Base-by-base conservation (phyloP, 352 stramenopile genomes). In the Plasmopara halstedii region DNA sequence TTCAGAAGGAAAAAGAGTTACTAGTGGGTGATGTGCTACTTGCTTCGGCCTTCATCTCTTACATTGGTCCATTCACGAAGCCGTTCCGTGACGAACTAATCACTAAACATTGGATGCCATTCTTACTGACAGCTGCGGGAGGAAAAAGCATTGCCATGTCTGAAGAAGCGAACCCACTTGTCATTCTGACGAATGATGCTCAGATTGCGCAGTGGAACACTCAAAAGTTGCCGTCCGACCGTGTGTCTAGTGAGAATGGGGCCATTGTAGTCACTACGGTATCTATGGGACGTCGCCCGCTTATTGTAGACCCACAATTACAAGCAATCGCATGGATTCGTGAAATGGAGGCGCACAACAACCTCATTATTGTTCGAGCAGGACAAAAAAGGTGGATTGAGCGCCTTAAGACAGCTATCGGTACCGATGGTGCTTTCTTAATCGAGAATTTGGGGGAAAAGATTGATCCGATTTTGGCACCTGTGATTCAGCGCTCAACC, bases 401-500 rank as follows among this genome's bases (percentile, higher is more conserved):
- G 39, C 95, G 95, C 9, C 70, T 97, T 11, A 95, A 97, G 64
- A 71, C 74, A 0, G 90, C 91, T n/a, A 92, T 98, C 35, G 90
- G 95, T 27, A 95, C 88, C 10, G 90, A 95, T 46, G 82, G 80
- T 0, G 87, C 87, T 6, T 95, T 98, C 53, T 41, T 98, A 22
- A 97, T 97, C 36, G 90, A 98, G 52, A 98, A 98, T 53, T 54
- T 98, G 13, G 88, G 84, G 23, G 91, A 97, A 63, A 95, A 94
- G 53, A 90, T 97, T 33, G 91, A 97, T 37, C 90, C 88, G 15
- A 96, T 97, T 39, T 55, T 97, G 9, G 88, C 84, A 8, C 91
- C 91, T 0, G 85, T 97, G 5, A 97, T 97, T 48, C 91, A 97
- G 57, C 85, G 91, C 9, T 95, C 90, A 5, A 96, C 88, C 11